Evolutionary conservation across 805 yeast species (phyloP).

Genomic region (Starmerella stellata): DNA sequence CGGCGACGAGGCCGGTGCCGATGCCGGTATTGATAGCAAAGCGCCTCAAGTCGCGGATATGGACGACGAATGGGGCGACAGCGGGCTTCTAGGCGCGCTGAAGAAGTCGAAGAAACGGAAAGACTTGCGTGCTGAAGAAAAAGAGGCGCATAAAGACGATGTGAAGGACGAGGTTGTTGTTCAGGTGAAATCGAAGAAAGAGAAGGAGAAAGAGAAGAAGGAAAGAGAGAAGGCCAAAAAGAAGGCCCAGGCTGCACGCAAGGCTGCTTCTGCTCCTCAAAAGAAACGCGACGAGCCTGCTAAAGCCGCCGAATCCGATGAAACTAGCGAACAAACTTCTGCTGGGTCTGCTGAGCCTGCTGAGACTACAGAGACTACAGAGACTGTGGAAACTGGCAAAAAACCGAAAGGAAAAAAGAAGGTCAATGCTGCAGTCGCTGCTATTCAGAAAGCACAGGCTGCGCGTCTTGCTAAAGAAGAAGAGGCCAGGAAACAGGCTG

Average conservation of each 20-base stretch:
- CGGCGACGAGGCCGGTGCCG: slow-evolving; percentile 9
- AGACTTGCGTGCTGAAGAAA: slow-evolving; percentile 45
- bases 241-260: slow-evolving; percentile 59
- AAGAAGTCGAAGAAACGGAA: slow-evolving; percentile 64
- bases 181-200: slow-evolving; percentile 87
- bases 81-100: slow-evolving; percentile 69
- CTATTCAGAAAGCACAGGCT: slow-evolving; percentile 76
- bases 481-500: slow-evolving; percentile 53
- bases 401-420: slow-evolving; percentile 36
- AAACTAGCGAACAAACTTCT: slow-evolving; percentile 20
- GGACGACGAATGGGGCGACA: slow-evolving; percentile 27
- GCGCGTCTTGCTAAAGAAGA: slow-evolving; percentile 75
- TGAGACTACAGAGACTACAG: slow-evolving; percentile 14
- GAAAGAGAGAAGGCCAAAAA: slow-evolving; percentile 65
- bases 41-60: slow-evolving; percentile 21
- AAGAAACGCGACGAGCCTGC: slow-evolving; percentile 23
- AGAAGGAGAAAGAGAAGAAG: slow-evolving; percentile 60
- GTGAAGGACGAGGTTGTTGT: slow-evolving; percentile 34
- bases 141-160: slow-evolving; percentile 20
- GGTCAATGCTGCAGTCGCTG: slow-evolving; percentile 80
- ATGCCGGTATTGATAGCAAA: slow-evolving; percentile 13
- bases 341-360: slow-evolving; percentile 24
- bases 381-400: slow-evolving; percentile 27
- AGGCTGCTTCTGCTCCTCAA: slow-evolving; percentile 52
- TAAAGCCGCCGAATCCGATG: slow-evolving; percentile 34